Base-by-base conservation (phyloP, 768 basidiomycete genomes). In the Auricularia auricula-judae region DNA sequence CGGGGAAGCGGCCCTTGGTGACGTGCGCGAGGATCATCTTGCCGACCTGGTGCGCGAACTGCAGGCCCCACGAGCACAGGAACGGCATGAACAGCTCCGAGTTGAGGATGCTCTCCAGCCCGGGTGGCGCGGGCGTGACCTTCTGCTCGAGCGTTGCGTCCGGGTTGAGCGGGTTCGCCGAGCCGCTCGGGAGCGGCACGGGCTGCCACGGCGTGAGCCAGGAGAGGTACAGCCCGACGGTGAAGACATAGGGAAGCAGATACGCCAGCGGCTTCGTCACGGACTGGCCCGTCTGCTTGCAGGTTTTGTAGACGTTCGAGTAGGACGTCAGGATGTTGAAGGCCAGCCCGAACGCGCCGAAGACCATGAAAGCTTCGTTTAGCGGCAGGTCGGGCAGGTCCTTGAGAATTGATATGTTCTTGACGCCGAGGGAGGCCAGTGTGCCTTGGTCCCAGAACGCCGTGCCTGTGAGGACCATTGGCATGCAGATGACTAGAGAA, bases 11-110 rank as follows among this genome's bases (percentile, higher is more conserved):
- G 54, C 82, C 78, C 67, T 84, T 85, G 62, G 95, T 94, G 35
- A 97, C 86, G 74, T 98, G 97, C 1, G 94, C 91, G 58, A 97
- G 77, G 70, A 98, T 98, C 81, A 98, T 89, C 68, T 88, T 79
- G 11, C 93, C 92, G 43, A 97, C 95, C 72, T 94, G 88, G 67
- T 91, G 90, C 35, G 89, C 88, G 68, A 92, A 91, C 74, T 91
- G 89, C 62, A 91, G 74, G n/a, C 94, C 96, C 94, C 95, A 98
- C 21, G 90, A 87, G 70, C 86, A 88, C 18, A 95, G 75, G 79
- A 95, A 97, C 3, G 94, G 93, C 11, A 98, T 76, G 71, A 98
- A 87, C 33, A 87, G 80, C 1, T 86, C 78, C 1, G 89, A 89
- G 68, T 88, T 79, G 47, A 97, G 78, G 73, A 96, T 84, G 2